Base-by-base conservation (phyloP, 495 filamentous ascomycete genomes). In the Aspergillus taichungensis region DNA sequence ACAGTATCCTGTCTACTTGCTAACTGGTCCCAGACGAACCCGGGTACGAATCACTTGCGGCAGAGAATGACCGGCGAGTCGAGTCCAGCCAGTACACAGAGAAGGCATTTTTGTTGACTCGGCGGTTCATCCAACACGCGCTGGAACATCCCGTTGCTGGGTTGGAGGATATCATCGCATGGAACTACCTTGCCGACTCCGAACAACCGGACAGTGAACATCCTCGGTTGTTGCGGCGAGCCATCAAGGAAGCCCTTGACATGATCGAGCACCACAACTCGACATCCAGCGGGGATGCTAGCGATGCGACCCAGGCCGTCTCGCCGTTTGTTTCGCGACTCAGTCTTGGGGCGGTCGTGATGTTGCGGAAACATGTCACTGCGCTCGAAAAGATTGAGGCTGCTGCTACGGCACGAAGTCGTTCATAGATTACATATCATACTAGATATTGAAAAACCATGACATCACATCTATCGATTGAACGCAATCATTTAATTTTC, bases 51-150 rank as follows among this genome's bases (percentile, higher is more conserved):
- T 56, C 62, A 18, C 63, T 75, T 24, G 57, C 62, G 12, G 61
- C 58, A 11, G 57, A 70, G 3, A 61, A 61, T 24, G 67, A 76
- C 40, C 57, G 63, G n/a, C 52, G 51, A 1, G 45, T 76, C 6
- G 68, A 72, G n/a, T 71, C 69, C 13, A 59, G 60, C 5, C 62
- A 73, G 10, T 82, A 82, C 48, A 72, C 67, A 5, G 78, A 82
- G 49, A 75, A 71, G 42, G 63, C 73, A 5, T 80, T 75, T 37
- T 65, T 81, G 29, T 55, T 75, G 41, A 59, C 78, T 0, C 63
- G 75, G 6, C 64, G 45, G 8, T 81, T 82, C 48, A 73, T 82
- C 33, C 60, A 64, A 27, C 66, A 67, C 44, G 75, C 70, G 6
- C 51, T 82, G 6, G 47, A 57, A 18, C 35, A 60, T n/a, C 61